These are phyloP conservation scores for Pterocarpus macrocarpus DNA, from an alignment of 306 rosid genomes.

Conservation along the genomic window DNA sequence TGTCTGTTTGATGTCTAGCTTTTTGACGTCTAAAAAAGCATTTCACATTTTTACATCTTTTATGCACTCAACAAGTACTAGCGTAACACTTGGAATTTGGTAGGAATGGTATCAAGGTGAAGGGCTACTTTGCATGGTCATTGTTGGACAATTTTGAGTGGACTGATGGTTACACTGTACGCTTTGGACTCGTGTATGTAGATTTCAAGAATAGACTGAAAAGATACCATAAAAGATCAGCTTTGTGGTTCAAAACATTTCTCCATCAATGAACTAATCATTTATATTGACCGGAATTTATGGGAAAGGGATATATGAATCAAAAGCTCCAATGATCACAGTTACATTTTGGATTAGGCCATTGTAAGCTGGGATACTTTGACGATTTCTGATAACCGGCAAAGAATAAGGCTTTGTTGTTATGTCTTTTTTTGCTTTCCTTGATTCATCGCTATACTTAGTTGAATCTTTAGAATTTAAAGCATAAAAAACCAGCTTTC, in stretches of 20 bases:
- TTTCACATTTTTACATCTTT: neutral
- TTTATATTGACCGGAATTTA: neutral
- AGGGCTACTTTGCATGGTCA: constrained; percentile 64
- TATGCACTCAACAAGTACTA: neutral
- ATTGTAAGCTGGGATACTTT: neutral
- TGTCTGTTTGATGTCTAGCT: no score
- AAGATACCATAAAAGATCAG: constrained; percentile 55
- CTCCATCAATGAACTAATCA: constrained; percentile 14
- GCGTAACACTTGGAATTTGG: no score
- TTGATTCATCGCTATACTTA: neutral
- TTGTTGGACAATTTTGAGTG: constrained; percentile 58
- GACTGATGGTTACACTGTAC: constrained; percentile 43
- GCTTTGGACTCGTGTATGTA: constrained; percentile 50
- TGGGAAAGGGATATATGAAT: neutral
- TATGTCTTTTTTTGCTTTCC: neutral
- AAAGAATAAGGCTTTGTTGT: neutral
- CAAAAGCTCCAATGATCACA: neutral
- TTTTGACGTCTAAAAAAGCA: no score
- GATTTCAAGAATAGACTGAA: constrained; percentile 47
- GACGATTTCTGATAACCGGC: neutral
- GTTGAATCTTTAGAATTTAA: neutral
- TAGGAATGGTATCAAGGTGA: constrained; percentile 52
- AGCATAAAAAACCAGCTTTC: no score
- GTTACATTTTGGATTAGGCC: neutral
- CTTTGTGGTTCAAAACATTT: constrained; percentile 56